Evolutionary conservation across 2,329 filamentous ascomycete species (phyloP), one percentile per base, ranked within the genome.

Genomic region (Sporothrix dimorphospora): DNA sequence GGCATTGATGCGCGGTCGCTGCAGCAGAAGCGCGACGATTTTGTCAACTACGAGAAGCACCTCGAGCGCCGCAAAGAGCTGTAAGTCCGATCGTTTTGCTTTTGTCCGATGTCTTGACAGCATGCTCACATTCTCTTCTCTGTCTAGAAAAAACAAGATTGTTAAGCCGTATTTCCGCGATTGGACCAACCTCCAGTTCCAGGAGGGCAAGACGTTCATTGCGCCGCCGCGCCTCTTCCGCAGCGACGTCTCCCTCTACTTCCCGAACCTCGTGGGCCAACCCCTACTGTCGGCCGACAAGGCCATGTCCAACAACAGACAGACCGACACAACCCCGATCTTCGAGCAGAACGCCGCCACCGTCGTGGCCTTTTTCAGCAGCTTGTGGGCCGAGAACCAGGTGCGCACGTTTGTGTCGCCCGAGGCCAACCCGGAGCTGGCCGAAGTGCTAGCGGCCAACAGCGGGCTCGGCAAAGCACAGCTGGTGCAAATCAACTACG

Each of bases 91-190:
- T n/a, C 5, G 4, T 61, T 30, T 57, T 45, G 40, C 40, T 47
- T n/a, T 49, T 5, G 47, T 49, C 4, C 4, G 7, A 21, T 49
- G 19, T 9, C 47, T 19, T n/a, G 19, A 49, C 47, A n/a, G 9
- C 5, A 16, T n/a, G 47, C 47, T 49, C 14, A 19, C 14, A 30
- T 0, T 30, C 4, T 1, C 4, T 51, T 19, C 69, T 12, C 21
- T 21, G 4, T 19, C 77, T 76, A 93, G 91, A 70, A 92, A 92
- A 59, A 87, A 88, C 76, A 90, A 94, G 80, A 91, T 97, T 78
- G 85, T 91, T 24, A 92, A 93, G 72, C 94, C 95, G 1, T 99
- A 99, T 82, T 99, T 97, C 84, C 92, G 94, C 80, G 95, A 99
- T 85, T 98, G 94, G 92, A 89, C 89, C 73, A 96, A 97, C 82